These are phyloP conservation scores for Macrolepiota albuminosa DNA, from an alignment of 768 basidiomycete species.

Conservation along the genomic window DNA sequence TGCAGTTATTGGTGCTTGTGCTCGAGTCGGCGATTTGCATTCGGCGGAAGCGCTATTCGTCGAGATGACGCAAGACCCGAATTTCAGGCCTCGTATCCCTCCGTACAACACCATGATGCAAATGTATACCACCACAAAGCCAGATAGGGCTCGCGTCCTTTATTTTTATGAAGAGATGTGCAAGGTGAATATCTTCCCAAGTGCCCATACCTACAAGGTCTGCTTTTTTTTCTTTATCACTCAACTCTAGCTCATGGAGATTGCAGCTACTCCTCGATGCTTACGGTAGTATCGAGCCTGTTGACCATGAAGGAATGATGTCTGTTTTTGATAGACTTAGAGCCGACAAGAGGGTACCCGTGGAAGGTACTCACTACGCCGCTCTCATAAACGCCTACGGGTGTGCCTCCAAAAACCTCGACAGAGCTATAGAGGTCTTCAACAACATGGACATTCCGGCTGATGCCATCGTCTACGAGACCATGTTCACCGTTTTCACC, in stretches of 20 bases:
- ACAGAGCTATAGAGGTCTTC: constrained; percentile 73
- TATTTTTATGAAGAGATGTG: constrained; percentile 69
- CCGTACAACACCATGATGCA: constrained; percentile 99
- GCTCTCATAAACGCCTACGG: constrained; percentile 89
- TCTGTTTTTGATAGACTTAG: constrained; percentile 58
- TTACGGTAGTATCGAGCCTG: constrained; percentile 81
- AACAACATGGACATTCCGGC: constrained; percentile 63
- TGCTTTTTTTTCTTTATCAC: constrained; percentile 10
- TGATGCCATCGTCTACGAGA: constrained; percentile 87
- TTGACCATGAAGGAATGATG: constrained; percentile 71
- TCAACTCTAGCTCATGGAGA: constrained; percentile 5
- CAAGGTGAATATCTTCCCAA: constrained; percentile 59
- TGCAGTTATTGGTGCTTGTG: constrained; percentile 90
- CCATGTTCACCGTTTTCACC: constrained; percentile 82
- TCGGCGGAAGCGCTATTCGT: constrained; percentile 80
- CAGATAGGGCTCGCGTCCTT: constrained; percentile 72
- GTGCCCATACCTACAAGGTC: constrained; percentile 94
- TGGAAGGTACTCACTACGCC: constrained; percentile 56
- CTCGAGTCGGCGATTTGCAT: constrained; percentile 81
- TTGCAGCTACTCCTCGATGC: constrained; percentile 80
- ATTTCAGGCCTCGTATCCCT: constrained; percentile 86
- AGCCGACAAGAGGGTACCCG: constrained; percentile 35
- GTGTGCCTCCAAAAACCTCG: constrained; percentile 69
- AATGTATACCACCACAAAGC: constrained; percentile 86
- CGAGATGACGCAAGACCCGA: constrained; percentile 72